Conservation (phyloP, 352 stramenopile genomes). For the Thalassiosira mediterranea region DNA sequence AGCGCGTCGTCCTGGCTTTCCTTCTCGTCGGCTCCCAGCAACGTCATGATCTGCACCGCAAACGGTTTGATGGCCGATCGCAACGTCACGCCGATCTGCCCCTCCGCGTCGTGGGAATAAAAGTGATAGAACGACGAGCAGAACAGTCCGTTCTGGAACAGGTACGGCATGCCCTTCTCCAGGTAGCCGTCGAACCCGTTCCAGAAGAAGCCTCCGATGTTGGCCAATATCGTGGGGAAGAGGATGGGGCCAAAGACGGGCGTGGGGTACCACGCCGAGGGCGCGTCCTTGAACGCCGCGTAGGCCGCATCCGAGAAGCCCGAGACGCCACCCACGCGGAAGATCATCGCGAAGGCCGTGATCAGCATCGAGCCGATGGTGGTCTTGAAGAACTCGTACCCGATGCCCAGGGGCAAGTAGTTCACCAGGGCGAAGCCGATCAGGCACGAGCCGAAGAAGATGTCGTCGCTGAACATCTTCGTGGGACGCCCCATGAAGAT, state of each 20-base stretch:
- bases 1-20: slow-evolving; percentile 52
- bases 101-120: slow-evolving; percentile 69
- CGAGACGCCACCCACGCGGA: slow-evolving; percentile 63
- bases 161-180: slow-evolving; percentile 69
- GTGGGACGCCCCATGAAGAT: slow-evolving; percentile 81
- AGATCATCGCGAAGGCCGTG: slow-evolving; percentile 66
- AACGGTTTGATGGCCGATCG: slow-evolving; percentile 39
- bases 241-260: slow-evolving; percentile 80
- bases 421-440: slow-evolving; percentile 71
- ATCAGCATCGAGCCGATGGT: slow-evolving; percentile 51
- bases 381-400: slow-evolving; percentile 63
- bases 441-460: slow-evolving; percentile 65
- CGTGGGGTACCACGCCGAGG: slow-evolving; percentile 75
- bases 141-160: slow-evolving; percentile 76
- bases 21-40: slow-evolving; percentile 43
- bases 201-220: slow-evolving; percentile 78
- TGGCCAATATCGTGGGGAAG: slow-evolving; percentile 71
- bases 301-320: slow-evolving; percentile 61
- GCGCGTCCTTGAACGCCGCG: slow-evolving; percentile 56
- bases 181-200: slow-evolving; percentile 75
- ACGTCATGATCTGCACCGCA: slow-evolving; percentile 38
- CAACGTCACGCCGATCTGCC: slow-evolving; percentile 60
- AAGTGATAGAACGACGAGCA: slow-evolving; percentile 82
- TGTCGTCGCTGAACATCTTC: slow-evolving; percentile 72
- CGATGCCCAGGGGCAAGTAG: slow-evolving; percentile 66